Base-by-base conservation (phyloP, 257 asterid genomes). In the Cinchona pubescens region DNA sequence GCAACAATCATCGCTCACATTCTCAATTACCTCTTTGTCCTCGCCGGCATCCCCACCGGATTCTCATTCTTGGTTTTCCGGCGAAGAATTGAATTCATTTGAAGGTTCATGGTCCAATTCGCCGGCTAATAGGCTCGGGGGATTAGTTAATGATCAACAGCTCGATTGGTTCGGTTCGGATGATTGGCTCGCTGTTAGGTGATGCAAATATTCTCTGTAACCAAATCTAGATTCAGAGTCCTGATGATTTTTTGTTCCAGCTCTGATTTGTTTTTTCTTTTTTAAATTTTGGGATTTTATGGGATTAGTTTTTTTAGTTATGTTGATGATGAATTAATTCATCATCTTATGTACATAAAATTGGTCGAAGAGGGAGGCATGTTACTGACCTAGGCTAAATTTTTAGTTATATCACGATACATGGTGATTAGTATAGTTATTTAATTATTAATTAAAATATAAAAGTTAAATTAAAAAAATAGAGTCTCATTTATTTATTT, bases 171-270 rank as follows among this genome's bases (percentile, higher is more conserved):
- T 90, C 32, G 84, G 67, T 72, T 67, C 85, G 43, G 92, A 80
- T 30, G 93, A 83, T 45, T 93, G 98, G 98, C 69, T 90, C 84
- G 83, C 83, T 51, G 78, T 91, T 2, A 88, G 97, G 85, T 88
- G 90, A 89, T 72, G 82, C 62, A 68, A 59, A 45, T 23, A 65
- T 71, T 73, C 61, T 16, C n/a, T n/a, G n/a, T n/a, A 71, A 37
- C 53, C 35, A 53, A 21, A 61, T 45, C 35, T 78, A 69, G 67
- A 76, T 69, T 66, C 77, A 62, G 74, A 81, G 68, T 70, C 64
- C 64, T 59, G 46, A 66, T 43, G 79, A 67, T 63, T 69, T 79
- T 82, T 62, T 68, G n/a, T 34, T 1, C 67, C 51, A 6, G 62
- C 79, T 60, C 27, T 53, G 32, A 51, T 53, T 48, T 32, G 79